Evolutionary conservation across 2,329 filamentous ascomycete species (phyloP).

Genomic region (Pseudomassariella vexata): DNA sequence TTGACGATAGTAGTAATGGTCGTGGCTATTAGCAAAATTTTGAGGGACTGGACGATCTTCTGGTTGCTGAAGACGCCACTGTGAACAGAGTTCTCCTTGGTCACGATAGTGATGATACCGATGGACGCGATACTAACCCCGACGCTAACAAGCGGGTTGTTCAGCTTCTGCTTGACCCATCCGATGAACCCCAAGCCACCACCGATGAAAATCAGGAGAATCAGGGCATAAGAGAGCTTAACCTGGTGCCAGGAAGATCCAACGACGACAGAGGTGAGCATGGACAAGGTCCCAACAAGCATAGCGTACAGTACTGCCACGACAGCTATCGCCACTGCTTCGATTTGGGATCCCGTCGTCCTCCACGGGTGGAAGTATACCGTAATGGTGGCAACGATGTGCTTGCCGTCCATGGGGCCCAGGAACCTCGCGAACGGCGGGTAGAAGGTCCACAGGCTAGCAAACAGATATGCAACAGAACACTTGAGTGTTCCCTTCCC

Average conservation of each 20-base stretch:
- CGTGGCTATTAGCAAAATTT: slow-evolving; percentile 78
- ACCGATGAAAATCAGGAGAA: slow-evolving; percentile 78
- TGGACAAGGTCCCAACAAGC: slow-evolving; percentile 73
- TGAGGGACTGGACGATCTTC: slow-evolving; percentile 76
- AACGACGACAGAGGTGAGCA: slow-evolving; percentile 81
- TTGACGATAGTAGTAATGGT: slow-evolving; percentile 67
- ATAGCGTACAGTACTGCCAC: slow-evolving; percentile 75
- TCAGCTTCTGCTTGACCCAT: slow-evolving; percentile 77
- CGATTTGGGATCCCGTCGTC: slow-evolving; percentile 82
- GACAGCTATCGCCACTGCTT: slow-evolving; percentile 72
- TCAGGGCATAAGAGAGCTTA: slow-evolving; percentile 68
- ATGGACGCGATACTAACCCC: slow-evolving; percentile 82
- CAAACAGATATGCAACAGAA: slow-evolving; percentile 81
- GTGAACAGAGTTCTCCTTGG: slow-evolving; percentile 85
- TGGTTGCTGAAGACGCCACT: slow-evolving; percentile 73
- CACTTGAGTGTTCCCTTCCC: slow-evolving; percentile 85
- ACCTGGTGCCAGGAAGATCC: slow-evolving; percentile 61
- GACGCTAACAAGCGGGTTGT: slow-evolving; percentile 75
- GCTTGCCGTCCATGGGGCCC: slow-evolving; percentile 83
- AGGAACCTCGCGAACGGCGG: slow-evolving; percentile 66
- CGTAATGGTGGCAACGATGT: slow-evolving; percentile 87
- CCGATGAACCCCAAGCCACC: slow-evolving; percentile 82
- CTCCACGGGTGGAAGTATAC: slow-evolving; percentile 93
- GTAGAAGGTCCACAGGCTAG: slow-evolving; percentile 80
- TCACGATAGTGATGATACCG: slow-evolving; percentile 82